Conservation (phyloP, 805 yeast genomes). For the Candida schatavii region DNA sequence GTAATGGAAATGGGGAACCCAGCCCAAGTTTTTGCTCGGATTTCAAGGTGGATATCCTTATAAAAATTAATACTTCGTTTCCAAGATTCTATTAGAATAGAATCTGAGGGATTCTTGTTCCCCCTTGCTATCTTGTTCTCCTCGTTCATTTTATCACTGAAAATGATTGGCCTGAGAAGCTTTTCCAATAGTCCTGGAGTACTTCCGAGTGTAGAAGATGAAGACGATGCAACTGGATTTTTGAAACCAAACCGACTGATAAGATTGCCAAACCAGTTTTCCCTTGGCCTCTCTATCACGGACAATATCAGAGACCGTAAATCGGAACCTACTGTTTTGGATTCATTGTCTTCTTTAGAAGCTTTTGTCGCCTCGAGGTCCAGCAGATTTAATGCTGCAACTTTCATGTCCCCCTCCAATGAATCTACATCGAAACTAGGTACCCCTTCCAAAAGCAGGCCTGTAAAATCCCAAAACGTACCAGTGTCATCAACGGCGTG, state of each 20-base stretch:
- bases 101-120: background rate
- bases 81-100: background rate
- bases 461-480: conserved; percentile 7
- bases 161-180: conserved; percentile 1
- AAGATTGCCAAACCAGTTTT: background rate
- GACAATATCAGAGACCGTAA: no score
- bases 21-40: conserved; percentile 46
- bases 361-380: background rate
- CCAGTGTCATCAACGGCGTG: conserved; percentile 1
- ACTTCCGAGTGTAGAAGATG: background rate
- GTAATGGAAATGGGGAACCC: conserved; percentile 61
- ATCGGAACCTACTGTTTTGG: background rate
- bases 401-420: background rate
- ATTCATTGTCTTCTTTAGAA: background rate
- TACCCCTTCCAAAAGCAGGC: conserved; percentile 53
- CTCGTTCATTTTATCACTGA: no score
- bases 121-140: background rate
- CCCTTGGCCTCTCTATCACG: no score
- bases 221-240: background rate
- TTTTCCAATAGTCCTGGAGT: background rate
- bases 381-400: background rate
- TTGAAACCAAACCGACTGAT: background rate
- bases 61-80: conserved; percentile 43
- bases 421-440: conserved; percentile 48
- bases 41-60: conserved; percentile 51